Percentiles rank a stretch among this genome's conserved stretches.
Conservation (phyloP, 768 basidiomycete species). For the Baorangia bicolor region DNA sequence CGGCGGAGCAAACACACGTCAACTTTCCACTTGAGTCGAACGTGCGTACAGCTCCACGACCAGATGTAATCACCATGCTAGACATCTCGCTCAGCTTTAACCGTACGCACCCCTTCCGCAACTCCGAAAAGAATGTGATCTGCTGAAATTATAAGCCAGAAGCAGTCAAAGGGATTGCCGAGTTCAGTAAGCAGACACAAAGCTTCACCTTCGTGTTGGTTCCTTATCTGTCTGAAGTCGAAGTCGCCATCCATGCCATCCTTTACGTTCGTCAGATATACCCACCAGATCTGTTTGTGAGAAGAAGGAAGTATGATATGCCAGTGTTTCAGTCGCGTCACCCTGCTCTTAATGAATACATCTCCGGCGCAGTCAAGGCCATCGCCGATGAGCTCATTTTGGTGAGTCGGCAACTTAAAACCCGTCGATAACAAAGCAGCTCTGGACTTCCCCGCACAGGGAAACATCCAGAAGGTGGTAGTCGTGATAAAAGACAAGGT, state of each 20-base stretch:
- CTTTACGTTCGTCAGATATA: constrained; percentile 90
- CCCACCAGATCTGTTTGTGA: constrained; percentile 82
- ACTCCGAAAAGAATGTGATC: neutral
- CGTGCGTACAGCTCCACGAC: too few species aligned
- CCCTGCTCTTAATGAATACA: constrained; percentile 83
- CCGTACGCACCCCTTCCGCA: constrained; percentile 29
- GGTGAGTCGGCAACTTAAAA: constrained; percentile 39
- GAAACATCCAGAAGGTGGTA: constrained; percentile 75
- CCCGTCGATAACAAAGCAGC: neutral
- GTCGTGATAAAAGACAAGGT: constrained; percentile 83
- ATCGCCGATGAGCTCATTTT: constrained; percentile 70
- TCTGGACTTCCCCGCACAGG: constrained; percentile 42
- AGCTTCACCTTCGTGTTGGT: neutral
- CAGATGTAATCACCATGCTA: constrained; percentile 12
- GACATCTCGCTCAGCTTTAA: constrained; percentile 38
- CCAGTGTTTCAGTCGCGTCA: constrained; percentile 94
- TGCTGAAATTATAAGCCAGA: constrained; percentile 41
- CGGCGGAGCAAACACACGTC: too few species aligned
- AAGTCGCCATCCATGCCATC: constrained; percentile 90
- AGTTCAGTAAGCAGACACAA: constrained; percentile 57
- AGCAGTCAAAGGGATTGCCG: constrained; percentile 60
- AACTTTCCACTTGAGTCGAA: too few species aligned
- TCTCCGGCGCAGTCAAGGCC: constrained; percentile 85
- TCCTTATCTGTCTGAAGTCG: constrained; percentile 54
- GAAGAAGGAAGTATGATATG: constrained; percentile 86